Evolutionary conservation across 2,329 filamentous ascomycete genomes (phyloP).

Genomic region (Phialophora tarda): DNA sequence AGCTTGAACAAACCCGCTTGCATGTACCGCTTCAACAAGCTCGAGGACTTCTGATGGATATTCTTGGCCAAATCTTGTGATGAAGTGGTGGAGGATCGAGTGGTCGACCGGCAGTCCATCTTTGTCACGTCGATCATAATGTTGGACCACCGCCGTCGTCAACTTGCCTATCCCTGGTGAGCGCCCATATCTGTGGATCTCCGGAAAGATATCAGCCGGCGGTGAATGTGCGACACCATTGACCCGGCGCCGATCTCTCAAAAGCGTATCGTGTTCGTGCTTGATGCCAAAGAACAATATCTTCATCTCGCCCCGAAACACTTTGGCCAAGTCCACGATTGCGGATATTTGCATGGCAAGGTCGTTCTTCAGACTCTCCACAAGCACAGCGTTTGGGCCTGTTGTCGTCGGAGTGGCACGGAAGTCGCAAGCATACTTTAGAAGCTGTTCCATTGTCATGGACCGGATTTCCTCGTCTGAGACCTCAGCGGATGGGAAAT

Average conservation of each 20-base stretch:
- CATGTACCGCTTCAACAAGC: slow-evolving; percentile 29
- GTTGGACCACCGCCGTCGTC: slow-evolving; percentile 12
- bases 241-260: slow-evolving; percentile 3
- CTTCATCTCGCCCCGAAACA: slow-evolving; percentile 24
- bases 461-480: slow-evolving; percentile 8
- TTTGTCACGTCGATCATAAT: slow-evolving; percentile 20
- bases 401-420: background rate
- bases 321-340: slow-evolving; percentile 25
- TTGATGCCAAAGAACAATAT: slow-evolving; percentile 11
- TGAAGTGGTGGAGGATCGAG: slow-evolving; percentile 25
- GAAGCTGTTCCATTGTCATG: slow-evolving; percentile 23
- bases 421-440: slow-evolving; percentile 21
- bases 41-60: slow-evolving; percentile 23
- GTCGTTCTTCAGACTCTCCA: slow-evolving; percentile 17
- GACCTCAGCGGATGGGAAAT: background rate
- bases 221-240: background rate
- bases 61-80: slow-evolving; percentile 11
- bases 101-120: slow-evolving; percentile 20
- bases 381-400: background rate
- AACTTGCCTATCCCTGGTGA: slow-evolving; percentile 11
- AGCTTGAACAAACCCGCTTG: slow-evolving; percentile 29
- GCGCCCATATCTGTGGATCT: slow-evolving; percentile 7
- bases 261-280: background rate
- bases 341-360: slow-evolving; percentile 26
- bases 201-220: slow-evolving; percentile 2